Evolutionary conservation across 2,329 filamentous ascomycete species (phyloP), one percentile per base, ranked within the genome.

Genomic region (Dactylonectria estremocensis): DNA sequence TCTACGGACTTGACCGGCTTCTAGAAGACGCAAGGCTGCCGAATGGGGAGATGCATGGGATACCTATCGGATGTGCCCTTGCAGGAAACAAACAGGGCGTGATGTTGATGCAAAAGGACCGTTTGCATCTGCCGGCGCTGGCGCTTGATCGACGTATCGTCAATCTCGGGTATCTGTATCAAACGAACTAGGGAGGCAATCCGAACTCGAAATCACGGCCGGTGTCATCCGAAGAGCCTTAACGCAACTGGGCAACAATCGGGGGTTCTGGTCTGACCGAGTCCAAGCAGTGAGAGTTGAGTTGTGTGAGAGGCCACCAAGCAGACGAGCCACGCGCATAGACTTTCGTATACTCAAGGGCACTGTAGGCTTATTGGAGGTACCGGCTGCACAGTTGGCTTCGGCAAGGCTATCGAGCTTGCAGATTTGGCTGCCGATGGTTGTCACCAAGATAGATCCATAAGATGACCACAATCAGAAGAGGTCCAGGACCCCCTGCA

Each of bases 111-210:
- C 31, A 58, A 66, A 61, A 62, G 56, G 57, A 50, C 46, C 48
- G 57, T 55, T 61, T 58, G 52, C 61, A 67, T 67, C 66, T 71
- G 63, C 69, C 57, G 62, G 54, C 71, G 66, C 72, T 48, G 58
- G 69, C 64, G 61, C 66, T 74, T 69, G 74, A 76, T 76, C 74
- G 74, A 70, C 74, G 70, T 43, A 69, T 76, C 72, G 71, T 68
- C 71, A 76, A 73, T 75, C 74, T 76, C 74, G 74, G 74, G 70
- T 75, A 76, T 76, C 74, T 75, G 60, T 46, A 66, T 66, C 58
- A 71, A 56, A 45, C 49, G 53, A 66, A 58, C 68, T 72, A 66
- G 52, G 52, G 68, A 56, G 55, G 31, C 54, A 35, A 24, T 71
- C 56, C 54, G 69, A 56, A 40, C 28, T 65, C 56, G 61, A 67